A percentile compares a stretch with the other conserved stretches of the same genome.
phyloP scores from a whole-genome alignment of 371 early-diverging fungal genomes.

The Mortierella sp. region DNA sequence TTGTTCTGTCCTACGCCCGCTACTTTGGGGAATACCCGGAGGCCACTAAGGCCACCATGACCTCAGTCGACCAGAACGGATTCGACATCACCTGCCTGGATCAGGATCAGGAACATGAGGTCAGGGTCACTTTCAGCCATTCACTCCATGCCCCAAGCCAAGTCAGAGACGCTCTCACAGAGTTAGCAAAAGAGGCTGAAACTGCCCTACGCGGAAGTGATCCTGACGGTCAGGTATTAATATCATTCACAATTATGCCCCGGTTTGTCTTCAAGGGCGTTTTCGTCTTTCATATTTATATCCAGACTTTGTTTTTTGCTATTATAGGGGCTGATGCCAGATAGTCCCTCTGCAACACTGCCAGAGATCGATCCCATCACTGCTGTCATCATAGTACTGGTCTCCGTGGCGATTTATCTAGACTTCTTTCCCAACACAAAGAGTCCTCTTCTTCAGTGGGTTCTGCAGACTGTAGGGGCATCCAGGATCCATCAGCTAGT shows the following conservation, averaged over 20 bases:
- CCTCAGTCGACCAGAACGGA: slow-evolving; percentile 33
- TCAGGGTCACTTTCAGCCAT: slow-evolving; percentile 41
- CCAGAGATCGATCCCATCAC: slow-evolving; percentile 19
- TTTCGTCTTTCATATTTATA: neutral
- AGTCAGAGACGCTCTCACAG: slow-evolving; percentile 24
- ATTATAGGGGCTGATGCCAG: slow-evolving; percentile 28
- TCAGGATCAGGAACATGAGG: slow-evolving; percentile 29
- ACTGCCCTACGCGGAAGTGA: slow-evolving; percentile 24
- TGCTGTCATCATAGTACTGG: neutral
- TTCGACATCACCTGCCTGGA: slow-evolving; percentile 30
- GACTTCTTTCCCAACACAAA: slow-evolving; percentile 44
- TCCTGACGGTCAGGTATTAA: slow-evolving; percentile 21
- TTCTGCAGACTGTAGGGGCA: slow-evolving; percentile 15
- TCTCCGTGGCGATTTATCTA: slow-evolving; percentile 17
- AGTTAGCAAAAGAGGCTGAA: slow-evolving; percentile 43
- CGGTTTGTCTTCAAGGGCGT: neutral
- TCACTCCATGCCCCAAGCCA: slow-evolving; percentile 37
- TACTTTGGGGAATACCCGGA: slow-evolving; percentile 47
- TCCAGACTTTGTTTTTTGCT: neutral
- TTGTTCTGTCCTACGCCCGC: slow-evolving; percentile 38
- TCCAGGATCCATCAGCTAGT: slow-evolving; percentile 14
- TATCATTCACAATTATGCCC: neutral
- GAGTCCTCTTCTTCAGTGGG: slow-evolving; percentile 28
- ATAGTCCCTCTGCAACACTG: slow-evolving; percentile 19
- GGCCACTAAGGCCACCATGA: slow-evolving; percentile 25